Evolutionary conservation across 176 grass and related monocot species (phyloP).

Genomic region (Eleusine indica): DNA sequence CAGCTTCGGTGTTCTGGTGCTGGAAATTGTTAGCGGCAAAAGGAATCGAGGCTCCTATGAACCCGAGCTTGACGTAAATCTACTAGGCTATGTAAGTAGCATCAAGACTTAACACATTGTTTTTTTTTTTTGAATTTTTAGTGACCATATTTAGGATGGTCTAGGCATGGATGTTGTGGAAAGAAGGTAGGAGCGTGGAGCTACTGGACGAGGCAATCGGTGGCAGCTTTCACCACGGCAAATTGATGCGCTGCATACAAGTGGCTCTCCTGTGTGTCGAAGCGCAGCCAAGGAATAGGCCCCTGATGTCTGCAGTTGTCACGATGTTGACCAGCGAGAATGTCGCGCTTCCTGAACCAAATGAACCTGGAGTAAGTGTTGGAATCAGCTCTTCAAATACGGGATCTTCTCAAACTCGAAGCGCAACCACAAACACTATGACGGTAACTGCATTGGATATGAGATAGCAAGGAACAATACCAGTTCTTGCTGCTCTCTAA

Average conservation of each 20-base stretch:
- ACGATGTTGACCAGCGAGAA: conserved; percentile 47
- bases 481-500: background rate
- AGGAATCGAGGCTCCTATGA: conserved; percentile 34
- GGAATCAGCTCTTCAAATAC: conserved; percentile 23
- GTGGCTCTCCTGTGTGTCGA: conserved; percentile 51
- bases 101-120: background rate
- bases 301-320: conserved; percentile 50
- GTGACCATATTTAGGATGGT: background rate
- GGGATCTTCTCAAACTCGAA: background rate
- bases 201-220: conserved; percentile 34
- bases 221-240: conserved; percentile 6
- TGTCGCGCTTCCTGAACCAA: conserved; percentile 35
- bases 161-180: conserved; percentile 49
- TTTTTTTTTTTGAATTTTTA: background rate
- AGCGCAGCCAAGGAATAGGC: conserved; percentile 40
- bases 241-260: conserved; percentile 42
- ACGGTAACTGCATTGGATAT: conserved; percentile 16
- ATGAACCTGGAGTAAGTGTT: conserved; percentile 19
- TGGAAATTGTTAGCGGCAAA: conserved; percentile 44
- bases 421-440: conserved; percentile 1
- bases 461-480: conserved; percentile 21
- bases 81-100: conserved; percentile 44
- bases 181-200: conserved; percentile 35
- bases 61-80: conserved; percentile 41
- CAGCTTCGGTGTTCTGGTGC: conserved; percentile 48